Evolutionary conservation across 2,329 filamentous ascomycete genomes (phyloP).

Genomic region (Stagonosporopsis tanaceti): DNA sequence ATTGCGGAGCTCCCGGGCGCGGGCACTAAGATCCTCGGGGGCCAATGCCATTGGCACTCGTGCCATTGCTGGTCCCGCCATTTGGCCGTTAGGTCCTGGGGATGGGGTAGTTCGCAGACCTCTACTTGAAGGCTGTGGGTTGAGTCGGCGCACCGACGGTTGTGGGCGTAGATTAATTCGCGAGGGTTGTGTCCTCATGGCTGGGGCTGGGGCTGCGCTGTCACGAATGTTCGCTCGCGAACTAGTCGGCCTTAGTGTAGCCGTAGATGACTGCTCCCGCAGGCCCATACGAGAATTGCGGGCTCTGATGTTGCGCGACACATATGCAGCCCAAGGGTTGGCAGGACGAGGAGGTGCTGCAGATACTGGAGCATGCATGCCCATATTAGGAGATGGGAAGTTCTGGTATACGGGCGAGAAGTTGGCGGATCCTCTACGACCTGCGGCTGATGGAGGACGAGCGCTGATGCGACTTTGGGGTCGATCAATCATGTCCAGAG

Average conservation of each 20-base stretch:
- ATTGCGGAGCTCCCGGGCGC: conserved; percentile 49
- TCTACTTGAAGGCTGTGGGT: conserved; percentile 47
- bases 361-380: conserved; percentile 45
- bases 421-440: conserved; percentile 44
- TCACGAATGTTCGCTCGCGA: conserved; percentile 49
- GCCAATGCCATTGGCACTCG: conserved; percentile 35
- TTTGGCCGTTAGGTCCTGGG: conserved; percentile 28
- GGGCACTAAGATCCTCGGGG: conserved; percentile 44
- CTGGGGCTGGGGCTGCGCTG: conserved; percentile 9
- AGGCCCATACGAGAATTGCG: conserved; percentile 47
- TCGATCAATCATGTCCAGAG: conserved; percentile 48
- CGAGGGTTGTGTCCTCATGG: conserved; percentile 46
- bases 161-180: conserved; percentile 47
- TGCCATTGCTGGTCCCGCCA: conserved; percentile 21
- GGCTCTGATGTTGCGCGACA: conserved; percentile 34
- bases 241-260: conserved; percentile 45
- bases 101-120: conserved; percentile 47
- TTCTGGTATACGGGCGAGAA: conserved; percentile 41
- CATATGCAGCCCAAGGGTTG: conserved; percentile 50
- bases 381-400: conserved; percentile 42
- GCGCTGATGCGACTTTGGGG: conserved; percentile 47
- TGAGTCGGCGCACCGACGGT: conserved; percentile 47
- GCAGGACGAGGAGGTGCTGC: conserved; percentile 31
- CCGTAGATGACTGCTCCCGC: conserved; percentile 51
- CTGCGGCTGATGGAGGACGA: conserved; percentile 47